Base-by-base conservation (phyloP, 1,139 yeast species). In the Debaryomyces robertsiae region DNA sequence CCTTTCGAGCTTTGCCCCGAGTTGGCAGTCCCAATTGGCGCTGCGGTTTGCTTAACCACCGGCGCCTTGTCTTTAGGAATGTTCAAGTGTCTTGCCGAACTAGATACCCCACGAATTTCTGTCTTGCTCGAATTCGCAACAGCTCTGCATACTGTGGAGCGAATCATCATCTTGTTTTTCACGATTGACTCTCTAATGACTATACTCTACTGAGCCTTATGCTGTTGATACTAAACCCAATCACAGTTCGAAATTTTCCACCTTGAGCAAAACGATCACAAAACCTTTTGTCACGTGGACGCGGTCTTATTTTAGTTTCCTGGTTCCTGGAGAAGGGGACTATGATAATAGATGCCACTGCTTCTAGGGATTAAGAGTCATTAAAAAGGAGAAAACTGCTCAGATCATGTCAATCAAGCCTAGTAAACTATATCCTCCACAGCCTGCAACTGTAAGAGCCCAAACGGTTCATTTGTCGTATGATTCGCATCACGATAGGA, bases 391-490 rank as follows among this genome's bases (percentile, higher is more conserved):
- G 19, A 6, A 17, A 23, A 15, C 25, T 9, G n/a, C 9, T 4
- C 5, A 7, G 13, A 23, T 6, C 36, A 62, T 62, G 67, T 46
- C 67, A 24, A 65, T 65, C 38, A 48, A 46, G 10, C 71, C 73
- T 13, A 25, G 50, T 15, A 39, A 55, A 22, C 47, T 67, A 30
- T 72, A 76, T 60, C 86, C 95, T 2, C 91, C 97, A 3, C 83
- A 82, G 49, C 97, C 98, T 0, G 53, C 79, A 16, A 89, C 98
- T 2, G 60, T 73, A 27, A 75, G 93, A 50, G 95, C 84, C 19
- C 81, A 76, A 41, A 70, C 85, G 9, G 81, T 86, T 4, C 90
- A 82, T 48, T 62, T 93, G 35, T 79, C 95, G 0, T 90, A 86
- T 56, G 95, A 90, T 57, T 57, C 74, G 22, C 69, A 74, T 43